Evolutionary conservation across 208 protist species (phyloP).

Genomic region (Polymyxa betae): DNA sequence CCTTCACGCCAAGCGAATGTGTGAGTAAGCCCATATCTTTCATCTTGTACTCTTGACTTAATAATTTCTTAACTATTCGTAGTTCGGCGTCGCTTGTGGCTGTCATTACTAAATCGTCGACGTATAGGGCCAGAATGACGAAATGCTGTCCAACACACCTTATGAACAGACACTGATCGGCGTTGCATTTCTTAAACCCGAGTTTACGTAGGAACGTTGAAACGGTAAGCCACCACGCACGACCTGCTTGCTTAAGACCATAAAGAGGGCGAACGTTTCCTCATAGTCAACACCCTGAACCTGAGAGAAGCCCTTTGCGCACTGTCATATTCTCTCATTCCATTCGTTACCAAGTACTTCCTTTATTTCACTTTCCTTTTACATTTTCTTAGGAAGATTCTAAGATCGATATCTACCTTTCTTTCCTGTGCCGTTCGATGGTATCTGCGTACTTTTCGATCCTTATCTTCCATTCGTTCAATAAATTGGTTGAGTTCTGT

Average conservation of each 20-base stretch:
- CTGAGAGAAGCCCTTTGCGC: neutral
- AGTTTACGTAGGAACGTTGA: no score
- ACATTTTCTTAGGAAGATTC: no score
- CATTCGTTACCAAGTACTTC: no score
- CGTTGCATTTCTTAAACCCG: neutral
- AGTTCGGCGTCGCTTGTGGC: neutral
- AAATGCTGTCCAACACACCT: neutral
- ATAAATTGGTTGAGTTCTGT: no score
- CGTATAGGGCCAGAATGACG: neutral
- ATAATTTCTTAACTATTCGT: neutral
- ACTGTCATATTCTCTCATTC: no score
- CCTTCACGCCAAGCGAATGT: neutral
- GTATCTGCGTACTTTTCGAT: no score
- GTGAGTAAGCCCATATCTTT: neutral
- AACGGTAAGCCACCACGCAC: neutral
- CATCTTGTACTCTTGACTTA: neutral
- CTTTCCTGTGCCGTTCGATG: no score
- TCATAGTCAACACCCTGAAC: neutral
- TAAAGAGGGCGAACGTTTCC: neutral
- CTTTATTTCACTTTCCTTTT: no score
- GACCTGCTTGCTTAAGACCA: neutral
- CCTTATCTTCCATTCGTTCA: no score
- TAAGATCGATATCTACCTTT: no score
- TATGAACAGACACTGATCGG: neutral
- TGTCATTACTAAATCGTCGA: neutral